These are phyloP conservation scores for Tricholoma saponaceum DNA, from an alignment of 768 basidiomycete genomes.

Conservation along the genomic window DNA sequence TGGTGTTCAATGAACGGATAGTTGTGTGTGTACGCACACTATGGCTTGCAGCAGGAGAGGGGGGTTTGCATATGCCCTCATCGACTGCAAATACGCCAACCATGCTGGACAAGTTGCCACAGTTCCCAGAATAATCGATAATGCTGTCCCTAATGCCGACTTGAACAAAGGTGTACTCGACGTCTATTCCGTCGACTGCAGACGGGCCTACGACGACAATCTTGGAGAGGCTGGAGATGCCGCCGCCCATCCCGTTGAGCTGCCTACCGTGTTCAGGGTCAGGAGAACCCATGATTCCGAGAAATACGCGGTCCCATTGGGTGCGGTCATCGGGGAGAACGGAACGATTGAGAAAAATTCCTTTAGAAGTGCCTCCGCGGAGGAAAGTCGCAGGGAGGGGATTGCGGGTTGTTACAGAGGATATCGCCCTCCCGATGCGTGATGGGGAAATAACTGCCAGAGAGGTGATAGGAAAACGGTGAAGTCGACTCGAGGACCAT, in stretches of 20 bases:
- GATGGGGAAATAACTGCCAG: too few relatives aligned
- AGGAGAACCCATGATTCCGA: constrained; percentile 79
- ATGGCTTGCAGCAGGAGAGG: not conserved
- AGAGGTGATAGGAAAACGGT: not conserved
- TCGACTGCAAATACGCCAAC: constrained; percentile 72
- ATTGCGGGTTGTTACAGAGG: constrained; percentile 17
- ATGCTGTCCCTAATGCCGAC: constrained; percentile 53
- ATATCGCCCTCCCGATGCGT: not conserved
- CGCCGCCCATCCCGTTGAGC: constrained; percentile 81
- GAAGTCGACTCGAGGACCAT: not conserved
- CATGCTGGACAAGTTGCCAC: constrained; percentile 72
- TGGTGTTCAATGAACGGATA: constrained; percentile 65
- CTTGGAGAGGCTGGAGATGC: constrained; percentile 71
- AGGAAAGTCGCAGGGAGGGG: constrained; percentile 53
- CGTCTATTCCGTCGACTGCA: constrained; percentile 42
- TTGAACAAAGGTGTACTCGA: constrained; percentile 71
- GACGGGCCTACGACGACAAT: constrained; percentile 63
- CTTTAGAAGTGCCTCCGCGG: constrained; percentile 77
- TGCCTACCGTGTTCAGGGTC: constrained; percentile 65
- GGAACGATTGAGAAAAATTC: constrained; percentile 56
- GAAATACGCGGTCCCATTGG: constrained; percentile 59
- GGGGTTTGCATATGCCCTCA: constrained; percentile 45
- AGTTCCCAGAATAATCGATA: constrained; percentile 72
- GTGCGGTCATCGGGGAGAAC: constrained; percentile 47
- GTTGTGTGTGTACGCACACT: constrained; percentile 28